Base-by-base conservation (phyloP, 768 basidiomycete genomes). In the Pleurotus cornucopiae region DNA sequence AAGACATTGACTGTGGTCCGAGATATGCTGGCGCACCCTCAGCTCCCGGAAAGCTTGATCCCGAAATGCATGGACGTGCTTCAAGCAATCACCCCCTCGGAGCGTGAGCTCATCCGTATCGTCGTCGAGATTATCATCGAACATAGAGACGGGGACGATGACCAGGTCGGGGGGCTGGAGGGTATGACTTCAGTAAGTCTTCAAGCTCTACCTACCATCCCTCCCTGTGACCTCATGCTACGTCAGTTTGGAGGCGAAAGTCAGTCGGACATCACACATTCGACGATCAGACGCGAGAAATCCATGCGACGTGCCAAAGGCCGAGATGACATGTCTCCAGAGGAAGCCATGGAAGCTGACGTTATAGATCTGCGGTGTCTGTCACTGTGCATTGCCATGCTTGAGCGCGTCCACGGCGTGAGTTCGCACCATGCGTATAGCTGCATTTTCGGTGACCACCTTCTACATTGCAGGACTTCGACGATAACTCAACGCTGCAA, bases 381-480 rank as follows among this genome's bases (percentile, higher is more conserved):
- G 37, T 75, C 83, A 12, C 75, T 98, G 13, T 92, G 91, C 60
- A 91, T 88, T 40, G 89, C 88, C 0, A 86, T 96, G 79, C 77
- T 98, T 3, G 94, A 97, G 71, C 83, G 94, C 11, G 92, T 97
- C 14, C 86, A 94, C 62, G 85, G 93, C 9, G 95, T 96, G 63
- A 45, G 89, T 76, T 3, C 18, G 30, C 16, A 44, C 69, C 78
- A 18, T 34, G 6, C 34, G 16, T 16, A 16, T 21, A 55, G 46
- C 48, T 46, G 5, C 34, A 14, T 56, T 21, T 21, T 43, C 23
- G 26, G 30, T 25, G 41, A 14, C 51, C 62, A 12, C 54, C 62
- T 11, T 49, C 59, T 53, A 55, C 53, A 14, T 59, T 77, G 62
- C 68, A 89, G 72, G 85, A 85, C 6, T 79, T 94, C 49, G 81